phyloP scores from a whole-genome alignment of 345 rosid species.

The Aurinia saxatilis region DNA sequence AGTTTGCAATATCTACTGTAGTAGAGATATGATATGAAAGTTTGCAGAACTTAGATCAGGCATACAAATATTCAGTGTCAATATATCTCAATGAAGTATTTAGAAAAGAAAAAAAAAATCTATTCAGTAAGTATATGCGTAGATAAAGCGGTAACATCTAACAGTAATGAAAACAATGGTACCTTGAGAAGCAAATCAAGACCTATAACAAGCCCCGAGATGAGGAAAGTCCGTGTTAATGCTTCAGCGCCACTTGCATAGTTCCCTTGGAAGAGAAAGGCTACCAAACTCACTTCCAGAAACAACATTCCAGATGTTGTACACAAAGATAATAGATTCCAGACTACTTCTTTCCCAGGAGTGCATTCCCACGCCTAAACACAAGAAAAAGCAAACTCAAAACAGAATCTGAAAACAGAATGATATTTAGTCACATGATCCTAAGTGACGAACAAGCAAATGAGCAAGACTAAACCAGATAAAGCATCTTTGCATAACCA shows the following conservation, averaged over 20 bases:
- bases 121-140: background rate
- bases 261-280: constrained; percentile 88
- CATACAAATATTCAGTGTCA: background rate
- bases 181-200: constrained; percentile 93
- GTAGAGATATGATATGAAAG: background rate
- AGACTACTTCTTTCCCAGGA: constrained; percentile 66
- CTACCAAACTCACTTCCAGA: constrained; percentile 92
- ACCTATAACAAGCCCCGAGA: constrained; percentile 77
- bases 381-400: background rate
- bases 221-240: constrained; percentile 65
- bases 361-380: constrained; percentile 85
- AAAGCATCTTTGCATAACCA: background rate
- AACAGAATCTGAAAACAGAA: background rate
- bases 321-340: constrained; percentile 79
- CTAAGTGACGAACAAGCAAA: background rate
- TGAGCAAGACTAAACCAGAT: background rate
- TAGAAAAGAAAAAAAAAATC: too few relatives aligned
- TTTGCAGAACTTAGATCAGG: background rate
- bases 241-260: constrained; percentile 82
- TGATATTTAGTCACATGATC: background rate
- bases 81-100: background rate
- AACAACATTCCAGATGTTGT: constrained; percentile 89
- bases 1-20: background rate
- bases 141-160: background rate
- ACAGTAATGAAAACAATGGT: constrained; percentile 10